Evolutionary conservation across 1,284 basidiomycete genomes (phyloP).

Genomic region (Gymnopus androsaceus): DNA sequence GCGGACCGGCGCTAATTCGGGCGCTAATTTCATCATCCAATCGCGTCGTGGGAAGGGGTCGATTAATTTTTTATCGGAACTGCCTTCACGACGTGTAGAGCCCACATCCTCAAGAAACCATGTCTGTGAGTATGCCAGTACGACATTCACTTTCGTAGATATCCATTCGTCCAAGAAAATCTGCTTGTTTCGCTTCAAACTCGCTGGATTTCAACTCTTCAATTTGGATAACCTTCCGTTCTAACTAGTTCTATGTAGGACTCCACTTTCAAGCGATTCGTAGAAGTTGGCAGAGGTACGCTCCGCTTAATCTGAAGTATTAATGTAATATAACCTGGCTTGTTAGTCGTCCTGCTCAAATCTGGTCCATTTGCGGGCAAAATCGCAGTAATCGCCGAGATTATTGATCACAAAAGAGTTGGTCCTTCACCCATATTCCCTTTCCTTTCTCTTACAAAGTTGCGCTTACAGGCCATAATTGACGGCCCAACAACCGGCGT

Average conservation of each 20-base stretch:
- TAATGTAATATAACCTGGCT: neutral
- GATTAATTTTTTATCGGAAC: too few relatives aligned
- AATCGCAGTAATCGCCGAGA: conserved; percentile 95
- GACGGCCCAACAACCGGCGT: conserved; percentile 93
- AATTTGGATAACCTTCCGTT: conserved; percentile 2
- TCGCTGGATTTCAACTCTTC: neutral
- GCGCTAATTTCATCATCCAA: too few relatives aligned
- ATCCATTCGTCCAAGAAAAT: neutral
- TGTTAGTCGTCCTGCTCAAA: conserved; percentile 89
- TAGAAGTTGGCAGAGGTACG: conserved; percentile 93
- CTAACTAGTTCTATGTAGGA: conserved; percentile 36
- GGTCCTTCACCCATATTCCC: conserved; percentile 31
- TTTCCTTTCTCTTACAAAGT: neutral
- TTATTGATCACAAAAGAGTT: conserved; percentile 99
- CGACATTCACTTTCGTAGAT: neutral
- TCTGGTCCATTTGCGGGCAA: conserved; percentile 84
- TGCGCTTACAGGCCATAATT: conserved; percentile 76
- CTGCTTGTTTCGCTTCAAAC: neutral
- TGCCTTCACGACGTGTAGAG: too few relatives aligned
- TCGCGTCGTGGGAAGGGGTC: too few relatives aligned
- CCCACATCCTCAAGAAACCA: conserved; percentile 5
- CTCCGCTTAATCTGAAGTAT: conserved; percentile 13
- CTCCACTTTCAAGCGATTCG: conserved; percentile 95
- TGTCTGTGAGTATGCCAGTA: conserved; percentile 1
- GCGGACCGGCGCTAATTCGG: neutral